Evolutionary conservation across 108 stramenopile species (phyloP).

Genomic region (Chaetoceros muelleri): DNA sequence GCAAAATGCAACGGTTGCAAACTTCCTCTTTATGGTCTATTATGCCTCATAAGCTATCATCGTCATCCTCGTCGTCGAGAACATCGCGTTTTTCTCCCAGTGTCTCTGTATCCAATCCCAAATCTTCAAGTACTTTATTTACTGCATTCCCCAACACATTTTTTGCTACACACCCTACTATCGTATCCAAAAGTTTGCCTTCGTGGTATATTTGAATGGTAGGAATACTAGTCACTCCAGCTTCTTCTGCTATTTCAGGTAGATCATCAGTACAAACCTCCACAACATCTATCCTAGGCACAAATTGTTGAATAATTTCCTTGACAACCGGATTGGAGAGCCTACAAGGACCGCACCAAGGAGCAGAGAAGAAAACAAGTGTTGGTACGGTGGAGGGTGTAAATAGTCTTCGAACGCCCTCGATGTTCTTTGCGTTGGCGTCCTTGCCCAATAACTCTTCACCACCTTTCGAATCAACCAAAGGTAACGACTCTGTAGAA

Average conservation of each 20-base stretch:
- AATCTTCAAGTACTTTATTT: conserved; percentile 69
- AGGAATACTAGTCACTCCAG: conserved; percentile 72
- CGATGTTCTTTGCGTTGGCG: too few species aligned
- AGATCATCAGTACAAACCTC: conserved; percentile 81
- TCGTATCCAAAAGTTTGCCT: conserved; percentile 55
- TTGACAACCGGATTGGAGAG: conserved; percentile 67
- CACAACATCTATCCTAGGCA: conserved; percentile 42
- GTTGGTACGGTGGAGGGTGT: conserved; percentile 26
- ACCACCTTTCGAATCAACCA: too few species aligned
- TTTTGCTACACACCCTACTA: conserved; percentile 77
- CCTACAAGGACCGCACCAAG: conserved; percentile 80
- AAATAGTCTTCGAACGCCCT: too few species aligned
- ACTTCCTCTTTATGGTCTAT: too few species aligned
- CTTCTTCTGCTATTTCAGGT: conserved; percentile 56
- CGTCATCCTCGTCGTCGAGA: too few species aligned
- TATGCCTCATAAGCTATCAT: too few species aligned
- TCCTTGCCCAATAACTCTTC: too few species aligned
- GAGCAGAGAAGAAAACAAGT: conserved; percentile 69
- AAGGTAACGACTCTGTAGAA: neutral
- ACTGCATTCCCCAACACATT: conserved; percentile 64
- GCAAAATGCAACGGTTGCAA: too few species aligned
- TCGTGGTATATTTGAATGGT: conserved; percentile 67
- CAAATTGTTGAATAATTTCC: conserved; percentile 62
- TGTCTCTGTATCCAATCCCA: conserved; percentile 14
- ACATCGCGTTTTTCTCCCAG: neutral